Evolutionary conservation across 257 asterid species (phyloP).

Genomic region (Catharanthus roseus): DNA sequence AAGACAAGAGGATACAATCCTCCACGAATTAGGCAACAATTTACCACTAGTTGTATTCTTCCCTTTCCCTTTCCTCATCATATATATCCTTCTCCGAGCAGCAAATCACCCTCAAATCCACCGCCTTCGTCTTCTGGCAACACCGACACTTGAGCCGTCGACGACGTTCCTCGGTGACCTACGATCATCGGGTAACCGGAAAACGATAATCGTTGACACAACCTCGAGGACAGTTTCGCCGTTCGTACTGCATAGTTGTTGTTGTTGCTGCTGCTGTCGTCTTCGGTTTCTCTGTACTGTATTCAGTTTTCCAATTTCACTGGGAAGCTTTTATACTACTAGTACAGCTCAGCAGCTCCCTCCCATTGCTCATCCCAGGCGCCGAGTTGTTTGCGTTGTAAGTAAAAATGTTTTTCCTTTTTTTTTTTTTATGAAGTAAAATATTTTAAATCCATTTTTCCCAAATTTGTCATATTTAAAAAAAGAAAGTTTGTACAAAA

Average conservation of each 20-base stretch:
- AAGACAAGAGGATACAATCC: slow-evolving; percentile 67
- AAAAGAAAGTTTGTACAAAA: too few species aligned
- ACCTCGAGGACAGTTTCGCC: neutral
- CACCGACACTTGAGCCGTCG: slow-evolving; percentile 19
- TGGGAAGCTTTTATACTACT: neutral
- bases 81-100: slow-evolving; percentile 4
- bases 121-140: slow-evolving; percentile 10
- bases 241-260: too few species aligned
- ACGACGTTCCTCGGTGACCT: slow-evolving; percentile 3
- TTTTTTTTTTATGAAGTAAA: too few species aligned
- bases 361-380: too few species aligned
- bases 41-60: slow-evolving; percentile 29
- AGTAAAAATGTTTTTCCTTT: too few species aligned
- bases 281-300: too few species aligned
- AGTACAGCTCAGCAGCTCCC: too few species aligned
- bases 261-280: neutral
- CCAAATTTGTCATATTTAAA: too few species aligned
- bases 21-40: slow-evolving; percentile 60
- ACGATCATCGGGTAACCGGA: slow-evolving; percentile 7
- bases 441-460: too few species aligned
- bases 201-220: neutral
- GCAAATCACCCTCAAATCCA: neutral
- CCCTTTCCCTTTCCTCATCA: slow-evolving; percentile 58
- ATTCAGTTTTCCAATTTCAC: neutral
- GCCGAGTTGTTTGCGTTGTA: too few species aligned